A percentile compares a stretch with the other conserved stretches of the same genome.
Evolutionary conservation across 371 early-diverging fungal genomes (phyloP).

Genomic region (Cokeromyces recurvatus): DNA sequence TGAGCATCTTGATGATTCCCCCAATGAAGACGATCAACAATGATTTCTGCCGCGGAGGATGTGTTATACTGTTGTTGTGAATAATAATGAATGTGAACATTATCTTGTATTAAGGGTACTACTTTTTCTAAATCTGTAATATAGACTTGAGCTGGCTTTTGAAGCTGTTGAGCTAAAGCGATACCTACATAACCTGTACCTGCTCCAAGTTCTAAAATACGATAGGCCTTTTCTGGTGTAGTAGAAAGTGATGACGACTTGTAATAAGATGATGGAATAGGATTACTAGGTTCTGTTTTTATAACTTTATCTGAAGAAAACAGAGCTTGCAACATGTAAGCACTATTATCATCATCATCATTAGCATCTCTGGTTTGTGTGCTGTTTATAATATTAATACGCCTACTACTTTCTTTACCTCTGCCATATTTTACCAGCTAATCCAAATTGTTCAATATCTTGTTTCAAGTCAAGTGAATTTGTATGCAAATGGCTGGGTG

Average conservation of each 20-base stretch:
- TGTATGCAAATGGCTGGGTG: slow-evolving; percentile 18
- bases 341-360: slow-evolving; percentile 27
- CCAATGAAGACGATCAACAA: slow-evolving; percentile 49
- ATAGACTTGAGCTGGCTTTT: slow-evolving; percentile 28
- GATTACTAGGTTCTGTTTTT: slow-evolving; percentile 16
- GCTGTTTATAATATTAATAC: too few species aligned
- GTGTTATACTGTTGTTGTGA: neutral
- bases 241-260: neutral
- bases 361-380: too few species aligned
- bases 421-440: slow-evolving; percentile 53
- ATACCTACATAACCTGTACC: slow-evolving; percentile 61
- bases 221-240: slow-evolving; percentile 13
- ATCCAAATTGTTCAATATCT: slow-evolving; percentile 36
- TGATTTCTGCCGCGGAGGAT: slow-evolving; percentile 15
- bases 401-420: too few species aligned
- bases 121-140: slow-evolving; percentile 57
- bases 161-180: slow-evolving; percentile 42
- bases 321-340: slow-evolving; percentile 38
- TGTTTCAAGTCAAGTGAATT: slow-evolving; percentile 27
- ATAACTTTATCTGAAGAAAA: slow-evolving; percentile 22
- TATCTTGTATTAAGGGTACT: slow-evolving; percentile 47
- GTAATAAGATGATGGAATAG: slow-evolving; percentile 32
- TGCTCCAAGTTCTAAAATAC: slow-evolving; percentile 47
- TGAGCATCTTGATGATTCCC: slow-evolving; percentile 39
- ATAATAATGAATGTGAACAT: slow-evolving; percentile 26